These are phyloP conservation scores for Orobanche coerulescens DNA, from an alignment of 257 asterid genomes.

Conservation along the genomic window DNA sequence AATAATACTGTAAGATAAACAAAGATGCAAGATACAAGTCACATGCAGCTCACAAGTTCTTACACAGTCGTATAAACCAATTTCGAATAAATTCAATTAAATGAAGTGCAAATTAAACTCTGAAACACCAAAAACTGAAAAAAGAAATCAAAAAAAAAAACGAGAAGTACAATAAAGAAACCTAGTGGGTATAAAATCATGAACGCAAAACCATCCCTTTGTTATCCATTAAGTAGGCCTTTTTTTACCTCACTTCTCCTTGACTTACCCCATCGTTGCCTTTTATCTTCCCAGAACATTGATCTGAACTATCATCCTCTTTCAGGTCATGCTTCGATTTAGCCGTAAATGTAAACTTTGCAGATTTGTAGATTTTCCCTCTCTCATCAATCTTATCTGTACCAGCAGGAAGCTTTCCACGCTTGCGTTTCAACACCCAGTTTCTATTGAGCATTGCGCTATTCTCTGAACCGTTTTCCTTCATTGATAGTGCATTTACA, in stretches of 20 bases:
- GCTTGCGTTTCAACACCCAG: slow-evolving; percentile 71
- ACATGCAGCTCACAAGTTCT: slow-evolving; percentile 22
- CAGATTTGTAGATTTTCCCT: slow-evolving; percentile 33
- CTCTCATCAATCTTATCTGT: slow-evolving; percentile 33
- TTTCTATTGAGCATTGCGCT: slow-evolving; percentile 47
- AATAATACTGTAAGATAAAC: slow-evolving; percentile 48
- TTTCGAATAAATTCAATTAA: slow-evolving; percentile 7
- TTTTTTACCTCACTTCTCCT: background rate
- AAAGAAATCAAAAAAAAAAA: background rate
- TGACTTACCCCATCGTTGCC: slow-evolving; percentile 80
- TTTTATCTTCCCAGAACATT: slow-evolving; percentile 50
- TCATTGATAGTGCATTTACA: slow-evolving; percentile 36
- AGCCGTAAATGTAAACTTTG: slow-evolving; percentile 33
- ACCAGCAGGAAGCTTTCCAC: slow-evolving; percentile 51
- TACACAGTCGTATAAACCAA: slow-evolving; percentile 10
- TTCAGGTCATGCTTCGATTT: slow-evolving; percentile 30
- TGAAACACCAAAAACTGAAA: background rate
- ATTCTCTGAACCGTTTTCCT: slow-evolving; percentile 40
- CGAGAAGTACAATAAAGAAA: slow-evolving; percentile 2
- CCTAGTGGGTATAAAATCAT: background rate
- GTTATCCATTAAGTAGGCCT: background rate
- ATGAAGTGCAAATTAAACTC: background rate
- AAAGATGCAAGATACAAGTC: slow-evolving; percentile 18
- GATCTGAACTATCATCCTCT: slow-evolving; percentile 33
- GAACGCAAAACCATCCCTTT: background rate